Evolutionary conservation across 371 early-diverging fungal genomes (phyloP).

Genomic region (Mucor racemosus): DNA sequence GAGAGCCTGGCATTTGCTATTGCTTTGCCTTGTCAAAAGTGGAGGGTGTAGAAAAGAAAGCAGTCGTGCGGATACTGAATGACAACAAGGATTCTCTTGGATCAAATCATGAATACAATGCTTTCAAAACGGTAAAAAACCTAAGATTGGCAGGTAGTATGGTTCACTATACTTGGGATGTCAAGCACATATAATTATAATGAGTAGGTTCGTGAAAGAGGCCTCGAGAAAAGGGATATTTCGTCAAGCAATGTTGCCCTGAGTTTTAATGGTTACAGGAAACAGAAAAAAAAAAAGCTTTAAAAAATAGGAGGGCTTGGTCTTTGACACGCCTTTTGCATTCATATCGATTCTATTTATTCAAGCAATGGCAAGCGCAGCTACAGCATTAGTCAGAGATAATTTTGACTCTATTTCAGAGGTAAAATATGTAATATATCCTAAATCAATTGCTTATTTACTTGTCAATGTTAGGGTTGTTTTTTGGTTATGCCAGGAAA

Average conservation of each 20-base stretch:
- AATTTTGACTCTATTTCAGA: constrained; percentile 53
- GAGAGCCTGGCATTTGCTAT: constrained; percentile 1
- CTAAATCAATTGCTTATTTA: neutral
- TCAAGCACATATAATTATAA: neutral
- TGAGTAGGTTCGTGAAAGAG: neutral
- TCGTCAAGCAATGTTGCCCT: neutral
- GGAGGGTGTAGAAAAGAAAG: neutral
- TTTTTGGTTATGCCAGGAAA: constrained; percentile 47
- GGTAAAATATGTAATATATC: constrained; percentile 14
- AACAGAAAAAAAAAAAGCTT: neutral
- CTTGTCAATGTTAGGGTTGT: constrained; percentile 39
- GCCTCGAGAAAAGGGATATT: neutral
- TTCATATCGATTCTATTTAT: neutral
- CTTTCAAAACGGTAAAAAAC: too few relatives aligned
- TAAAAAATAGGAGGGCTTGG: neutral
- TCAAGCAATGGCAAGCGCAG: neutral
- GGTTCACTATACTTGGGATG: neutral
- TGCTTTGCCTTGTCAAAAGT: constrained; percentile 1
- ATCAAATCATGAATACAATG: neutral
- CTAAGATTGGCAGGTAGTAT: neutral
- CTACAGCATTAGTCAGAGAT: constrained; percentile 25
- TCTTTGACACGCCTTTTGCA: constrained; percentile 4
- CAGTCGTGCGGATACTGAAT: constrained; percentile 2
- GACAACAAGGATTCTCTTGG: neutral
- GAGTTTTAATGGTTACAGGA: constrained; percentile 1